Evolutionary conservation across 495 filamentous ascomycete species (phyloP).

Genomic region (Podospora anserina): DNA sequence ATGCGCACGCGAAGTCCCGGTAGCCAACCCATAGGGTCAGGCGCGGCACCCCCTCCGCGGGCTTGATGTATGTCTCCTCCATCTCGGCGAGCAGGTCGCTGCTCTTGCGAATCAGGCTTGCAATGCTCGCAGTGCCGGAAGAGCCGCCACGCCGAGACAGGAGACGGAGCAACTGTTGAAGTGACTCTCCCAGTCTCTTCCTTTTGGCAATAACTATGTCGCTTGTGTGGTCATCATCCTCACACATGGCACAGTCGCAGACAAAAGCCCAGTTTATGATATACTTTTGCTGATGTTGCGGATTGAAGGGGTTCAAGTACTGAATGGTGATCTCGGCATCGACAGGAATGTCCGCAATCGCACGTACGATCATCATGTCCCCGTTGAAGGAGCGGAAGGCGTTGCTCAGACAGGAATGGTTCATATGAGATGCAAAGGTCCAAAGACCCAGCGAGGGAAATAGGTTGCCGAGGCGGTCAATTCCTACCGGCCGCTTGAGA

Average conservation of each 20-base stretch:
- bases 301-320: neutral
- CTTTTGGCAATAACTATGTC: neutral
- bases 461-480: neutral
- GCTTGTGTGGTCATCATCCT: neutral
- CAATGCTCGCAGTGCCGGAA: no score
- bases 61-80: neutral
- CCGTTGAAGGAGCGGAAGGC: conserved; percentile 51
- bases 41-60: neutral
- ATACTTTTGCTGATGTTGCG: neutral
- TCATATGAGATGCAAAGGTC: conserved; percentile 48
- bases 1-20: neutral
- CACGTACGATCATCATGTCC: conserved; percentile 59
- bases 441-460: neutral
- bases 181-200: neutral
- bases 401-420: conserved; percentile 54
- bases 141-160: neutral
- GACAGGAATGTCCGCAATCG: conserved; percentile 47
- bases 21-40: neutral
- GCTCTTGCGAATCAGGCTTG: neutral
- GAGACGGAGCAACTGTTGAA: neutral
- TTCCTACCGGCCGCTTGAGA: neutral
- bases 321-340: conserved; percentile 12
- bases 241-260: neutral
- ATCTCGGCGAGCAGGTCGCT: neutral
- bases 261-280: neutral